phyloP scores from a whole-genome alignment of 257 asterid species.

The Echites panduratus region DNA sequence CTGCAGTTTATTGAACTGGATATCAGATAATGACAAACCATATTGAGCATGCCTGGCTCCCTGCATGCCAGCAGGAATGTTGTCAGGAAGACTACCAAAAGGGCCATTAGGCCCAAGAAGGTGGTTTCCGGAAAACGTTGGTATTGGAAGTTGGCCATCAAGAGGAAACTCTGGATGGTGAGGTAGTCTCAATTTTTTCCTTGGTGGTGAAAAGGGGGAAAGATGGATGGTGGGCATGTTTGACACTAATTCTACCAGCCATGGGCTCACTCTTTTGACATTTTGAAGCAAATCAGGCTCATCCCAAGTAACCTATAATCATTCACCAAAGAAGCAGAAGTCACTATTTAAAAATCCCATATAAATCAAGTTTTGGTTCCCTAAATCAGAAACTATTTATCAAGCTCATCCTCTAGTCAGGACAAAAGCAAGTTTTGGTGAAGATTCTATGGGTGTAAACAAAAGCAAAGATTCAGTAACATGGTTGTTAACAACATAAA shows the following conservation, averaged over 20 bases:
- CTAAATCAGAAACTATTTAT: background rate
- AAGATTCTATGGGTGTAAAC: too few species aligned
- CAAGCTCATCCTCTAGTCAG: background rate
- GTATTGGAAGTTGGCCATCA: slow-evolving; percentile 48
- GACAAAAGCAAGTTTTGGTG: too few species aligned
- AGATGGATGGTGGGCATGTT: slow-evolving; percentile 64
- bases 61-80: slow-evolving; percentile 98
- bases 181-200: slow-evolving; percentile 51
- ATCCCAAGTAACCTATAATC: slow-evolving; percentile 75
- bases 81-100: slow-evolving; percentile 54
- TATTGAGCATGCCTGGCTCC: slow-evolving; percentile 99
- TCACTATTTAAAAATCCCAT: background rate
- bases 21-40: slow-evolving; percentile 56
- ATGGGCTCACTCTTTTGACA: slow-evolving; percentile 82
- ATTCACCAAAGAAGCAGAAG: slow-evolving; percentile 2
- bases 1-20: slow-evolving; percentile 46
- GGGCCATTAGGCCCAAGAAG: slow-evolving; percentile 44
- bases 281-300: slow-evolving; percentile 88
- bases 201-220: slow-evolving; percentile 68
- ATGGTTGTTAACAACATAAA: too few species aligned
- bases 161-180: slow-evolving; percentile 50
- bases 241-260: slow-evolving; percentile 77
- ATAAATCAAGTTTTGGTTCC: background rate
- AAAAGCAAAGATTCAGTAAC: too few species aligned
- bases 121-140: slow-evolving; percentile 42